Evolutionary conservation across 2,329 filamentous ascomycete species (phyloP).

Genomic region (Zopfia rhizophila): DNA sequence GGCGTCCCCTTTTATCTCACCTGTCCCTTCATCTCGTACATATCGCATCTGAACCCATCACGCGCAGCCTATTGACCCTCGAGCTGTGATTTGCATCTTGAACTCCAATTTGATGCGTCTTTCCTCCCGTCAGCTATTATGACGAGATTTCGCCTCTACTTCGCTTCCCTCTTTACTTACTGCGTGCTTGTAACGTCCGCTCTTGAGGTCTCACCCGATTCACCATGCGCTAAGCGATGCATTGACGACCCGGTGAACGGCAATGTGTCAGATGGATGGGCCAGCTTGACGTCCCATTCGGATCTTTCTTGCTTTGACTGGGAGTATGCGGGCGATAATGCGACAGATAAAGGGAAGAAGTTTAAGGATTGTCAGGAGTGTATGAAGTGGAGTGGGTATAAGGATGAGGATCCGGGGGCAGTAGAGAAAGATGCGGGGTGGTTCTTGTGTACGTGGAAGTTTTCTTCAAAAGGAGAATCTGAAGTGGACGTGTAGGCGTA

Average conservation of each 20-base stretch:
- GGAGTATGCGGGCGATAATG: constrained; percentile 23
- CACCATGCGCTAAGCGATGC: constrained; percentile 31
- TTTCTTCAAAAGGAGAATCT: no score
- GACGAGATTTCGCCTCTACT: no score
- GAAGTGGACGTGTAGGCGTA: no score
- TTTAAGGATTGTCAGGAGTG: constrained; percentile 31
- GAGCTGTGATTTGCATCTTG: no score
- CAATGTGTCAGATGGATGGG: constrained; percentile 14
- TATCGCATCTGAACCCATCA: no score
- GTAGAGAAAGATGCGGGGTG: constrained; percentile 30
- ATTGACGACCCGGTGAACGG: constrained; percentile 25
- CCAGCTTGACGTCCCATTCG: constrained; percentile 22
- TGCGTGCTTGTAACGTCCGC: constrained; percentile 3
- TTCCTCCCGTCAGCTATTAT: no score
- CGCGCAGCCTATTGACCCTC: no score
- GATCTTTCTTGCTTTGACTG: constrained; percentile 29
- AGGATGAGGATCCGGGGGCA: constrained; percentile 8
- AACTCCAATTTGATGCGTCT: no score
- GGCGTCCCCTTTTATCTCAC: no score
- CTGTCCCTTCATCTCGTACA: no score
- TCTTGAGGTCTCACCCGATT: constrained; percentile 32
- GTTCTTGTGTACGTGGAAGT: constrained; percentile 31
- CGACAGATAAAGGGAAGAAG: constrained; percentile 27
- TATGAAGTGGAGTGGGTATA: constrained; percentile 24
- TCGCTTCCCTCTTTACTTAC: constrained; percentile 6